Evolutionary conservation across 108 stramenopile species (phyloP), one percentile per base, ranked within the genome.

Genomic region (Skeletonema tropicum): DNA sequence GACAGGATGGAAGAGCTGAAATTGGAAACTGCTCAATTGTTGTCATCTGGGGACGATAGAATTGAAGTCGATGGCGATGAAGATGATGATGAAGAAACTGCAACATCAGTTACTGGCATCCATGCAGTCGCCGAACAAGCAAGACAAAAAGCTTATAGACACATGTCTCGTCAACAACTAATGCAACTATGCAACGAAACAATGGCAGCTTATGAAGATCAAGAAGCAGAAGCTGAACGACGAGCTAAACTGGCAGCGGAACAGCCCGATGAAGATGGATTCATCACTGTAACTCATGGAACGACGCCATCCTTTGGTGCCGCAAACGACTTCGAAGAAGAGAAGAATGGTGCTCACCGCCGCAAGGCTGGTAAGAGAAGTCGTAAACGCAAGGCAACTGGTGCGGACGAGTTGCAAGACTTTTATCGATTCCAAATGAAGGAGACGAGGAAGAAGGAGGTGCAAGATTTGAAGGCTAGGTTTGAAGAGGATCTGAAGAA

Each of bases 401-500:
- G 92, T 14, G 68, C 84, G 5, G 66, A 59, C 1, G 89, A 91
- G 39, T 70, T 90, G 45, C 35, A 70, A 33, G 94, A 95, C 68
- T 95, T 95, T 85, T 95, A 95, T 71, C 79, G 92, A 69, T 95
- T 95, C 66, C 94, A 95, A 70, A 64, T 67, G 41, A 87, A 86
- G 67, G 94, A 92, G 48, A 71, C 73, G 65, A 81, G 87, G 41
- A 92, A 87, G 71, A 85, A 83, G 52, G 87, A 82, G 31, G 66
- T 92, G 64, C 80, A 89, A 41, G 94, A 94, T 60, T 64, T 94
- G 61, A 86, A 87, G 64, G 42, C 66, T 15, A 68, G 82, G 55
- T 94, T 94, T 68, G 90, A 94, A 61, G 89, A 91, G 68, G 94
- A 94, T 75, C 67, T 94, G 55, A 76, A 68, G 45, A 87, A 86